Evolutionary conservation across 169 alveolate genomes (phyloP).

Genomic region (Toxoplasma gondii): DNA sequence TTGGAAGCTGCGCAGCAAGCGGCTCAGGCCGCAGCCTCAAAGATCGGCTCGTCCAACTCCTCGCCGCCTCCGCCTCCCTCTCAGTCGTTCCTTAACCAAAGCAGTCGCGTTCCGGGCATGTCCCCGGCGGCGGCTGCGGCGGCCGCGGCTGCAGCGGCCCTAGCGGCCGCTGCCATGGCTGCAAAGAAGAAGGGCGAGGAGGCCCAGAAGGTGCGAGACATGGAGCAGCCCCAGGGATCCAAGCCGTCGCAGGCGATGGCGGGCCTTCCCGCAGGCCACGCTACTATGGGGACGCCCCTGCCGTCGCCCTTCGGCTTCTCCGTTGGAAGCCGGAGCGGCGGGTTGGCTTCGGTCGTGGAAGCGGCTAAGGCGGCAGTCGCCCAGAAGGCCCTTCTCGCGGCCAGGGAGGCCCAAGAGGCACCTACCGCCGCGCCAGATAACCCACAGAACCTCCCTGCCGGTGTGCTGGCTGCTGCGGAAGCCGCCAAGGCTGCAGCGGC

Average conservation of each 20-base stretch:
- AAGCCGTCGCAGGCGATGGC: neutral
- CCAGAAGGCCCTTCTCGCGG: neutral
- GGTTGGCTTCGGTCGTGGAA: neutral
- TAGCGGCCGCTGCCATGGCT: constrained; percentile 36
- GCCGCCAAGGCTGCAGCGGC: neutral
- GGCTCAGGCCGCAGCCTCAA: neutral
- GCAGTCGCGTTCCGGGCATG: constrained; percentile 43
- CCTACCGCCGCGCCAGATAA: neutral
- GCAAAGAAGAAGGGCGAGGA: constrained; percentile 51
- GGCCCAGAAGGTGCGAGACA: constrained; percentile 11
- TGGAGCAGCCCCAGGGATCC: constrained; percentile 4
- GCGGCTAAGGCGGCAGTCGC: neutral
- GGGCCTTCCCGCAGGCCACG: neutral
- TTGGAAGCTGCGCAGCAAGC: neutral
- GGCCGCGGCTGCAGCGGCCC: constrained; percentile 43
- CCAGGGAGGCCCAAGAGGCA: neutral
- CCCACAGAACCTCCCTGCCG: neutral
- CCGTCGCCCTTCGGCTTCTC: neutral
- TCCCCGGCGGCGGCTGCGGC: constrained; percentile 43
- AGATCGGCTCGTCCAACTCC: neutral
- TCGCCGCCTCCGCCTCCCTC: neutral
- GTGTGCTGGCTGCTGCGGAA: constrained; percentile 15
- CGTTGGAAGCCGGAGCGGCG: neutral
- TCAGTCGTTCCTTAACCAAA: neutral
- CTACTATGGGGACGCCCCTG: neutral